Evolutionary conservation across 2,329 filamentous ascomycete genomes (phyloP), one percentile per base, ranked within the genome.

Genomic region (Ophiostoma himal-ulmi): DNA sequence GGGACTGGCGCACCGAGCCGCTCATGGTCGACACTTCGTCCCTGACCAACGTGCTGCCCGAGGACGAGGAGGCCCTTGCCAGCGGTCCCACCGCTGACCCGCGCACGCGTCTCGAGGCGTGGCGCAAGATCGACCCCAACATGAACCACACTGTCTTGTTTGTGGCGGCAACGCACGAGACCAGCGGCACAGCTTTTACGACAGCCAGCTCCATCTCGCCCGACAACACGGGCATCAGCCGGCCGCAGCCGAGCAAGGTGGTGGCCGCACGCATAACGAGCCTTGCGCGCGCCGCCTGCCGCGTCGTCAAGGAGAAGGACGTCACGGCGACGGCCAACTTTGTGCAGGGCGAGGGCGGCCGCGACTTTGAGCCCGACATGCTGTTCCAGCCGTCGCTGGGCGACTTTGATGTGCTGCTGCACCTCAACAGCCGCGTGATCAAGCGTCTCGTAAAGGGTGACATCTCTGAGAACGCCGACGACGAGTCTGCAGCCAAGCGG

Each of bases 1-100:
- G 95, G 93, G 93, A 98, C 78, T 99, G 95, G 95, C 88, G 91
- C 37, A 84, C 89, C 8, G 89, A 93, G 69, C 91, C 95, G 1
- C 83, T 98, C 41, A 84, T 97, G 44, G 84, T 97, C 36, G 93
- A 97, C 78, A 85, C 92, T 36, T 85, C 88, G 13, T 86, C 84
- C 37, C 62, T 71, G 44, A 26, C 71, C n/a, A 66, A 64, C 34
- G 14, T 39, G 72, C 85, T 88, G 17, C 83, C 96, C 76, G 85
- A 86, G 8, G 79, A 82, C 8, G 81, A 65, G 30, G 62, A 44
- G 37, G 54, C 37, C 1, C 44, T 67, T 2, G 88, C 57, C 8
- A 37, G 14, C 3, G 60, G 17, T n/a, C 34, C 34, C 20, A 39
- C 62, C 7, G 36, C 62, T 4, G 72, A 72, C 39, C 69, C 73